Evolutionary conservation across 139 green algal genomes (phyloP).

Genomic region (Mesostigma viride): DNA sequence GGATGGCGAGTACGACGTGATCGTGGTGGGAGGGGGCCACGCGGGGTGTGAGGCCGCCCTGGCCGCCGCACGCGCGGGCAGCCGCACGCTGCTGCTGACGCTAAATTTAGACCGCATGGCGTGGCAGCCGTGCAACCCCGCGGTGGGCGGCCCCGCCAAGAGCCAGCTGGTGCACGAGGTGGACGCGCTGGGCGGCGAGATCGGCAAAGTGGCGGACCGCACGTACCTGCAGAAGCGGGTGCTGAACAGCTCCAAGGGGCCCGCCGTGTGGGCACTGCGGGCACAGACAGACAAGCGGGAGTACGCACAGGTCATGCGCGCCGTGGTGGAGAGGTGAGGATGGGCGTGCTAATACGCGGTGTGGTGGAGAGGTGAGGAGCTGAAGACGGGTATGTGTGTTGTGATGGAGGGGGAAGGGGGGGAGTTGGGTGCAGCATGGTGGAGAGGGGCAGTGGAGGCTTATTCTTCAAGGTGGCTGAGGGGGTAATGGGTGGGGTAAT

Average conservation of each 20-base stretch:
- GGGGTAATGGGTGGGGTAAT: too few species aligned
- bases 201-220: constrained; percentile 83
- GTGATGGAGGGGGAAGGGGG: too few species aligned
- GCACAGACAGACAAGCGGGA: constrained; percentile 96
- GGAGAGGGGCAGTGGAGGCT: too few species aligned
- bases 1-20: constrained; percentile 87
- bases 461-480: too few species aligned
- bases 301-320: constrained; percentile 51
- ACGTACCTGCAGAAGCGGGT: constrained; percentile 88
- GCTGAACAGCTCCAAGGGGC: constrained; percentile 82
- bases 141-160: constrained; percentile 84
- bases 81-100: constrained; percentile 83
- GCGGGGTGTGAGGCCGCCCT: constrained; percentile 92
- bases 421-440: too few species aligned
- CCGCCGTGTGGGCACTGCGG: constrained; percentile 90
- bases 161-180: constrained; percentile 90
- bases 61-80: constrained; percentile 68
- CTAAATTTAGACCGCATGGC: constrained; percentile 89
- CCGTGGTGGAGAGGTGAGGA: constrained; percentile 30
- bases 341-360: too few species aligned
- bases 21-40: constrained; percentile 91
- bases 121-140: constrained; percentile 74
- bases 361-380: too few species aligned
- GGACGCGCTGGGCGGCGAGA: constrained; percentile 89
- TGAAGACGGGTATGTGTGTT: too few species aligned